Conservation (phyloP, 805 yeast genomes). For the Hyphopichia homilentoma region DNA sequence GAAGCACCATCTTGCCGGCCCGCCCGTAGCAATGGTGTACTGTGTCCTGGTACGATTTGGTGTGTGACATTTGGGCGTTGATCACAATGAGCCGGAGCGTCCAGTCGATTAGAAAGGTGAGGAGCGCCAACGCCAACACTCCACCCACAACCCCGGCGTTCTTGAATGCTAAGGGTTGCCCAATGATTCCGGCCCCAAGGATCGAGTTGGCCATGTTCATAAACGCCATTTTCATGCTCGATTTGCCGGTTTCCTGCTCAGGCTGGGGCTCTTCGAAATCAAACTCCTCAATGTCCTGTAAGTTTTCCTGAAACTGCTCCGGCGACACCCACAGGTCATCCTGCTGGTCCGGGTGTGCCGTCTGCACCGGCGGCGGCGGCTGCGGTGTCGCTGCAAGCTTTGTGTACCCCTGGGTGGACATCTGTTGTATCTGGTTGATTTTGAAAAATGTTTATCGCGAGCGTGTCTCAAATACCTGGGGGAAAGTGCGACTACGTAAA, state of each 20-base stretch:
- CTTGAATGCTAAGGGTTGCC: conserved; percentile 84
- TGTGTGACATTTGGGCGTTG: conserved; percentile 75
- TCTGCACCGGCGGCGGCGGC: background rate
- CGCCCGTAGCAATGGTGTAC: conserved; percentile 77
- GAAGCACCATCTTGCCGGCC: conserved; percentile 61
- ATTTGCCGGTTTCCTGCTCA: conserved; percentile 23
- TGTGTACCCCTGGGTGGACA: too few species aligned
- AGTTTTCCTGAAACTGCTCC: too few species aligned
- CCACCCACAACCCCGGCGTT: conserved; percentile 82
- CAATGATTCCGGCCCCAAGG: conserved; percentile 93
- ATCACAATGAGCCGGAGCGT: conserved; percentile 74
- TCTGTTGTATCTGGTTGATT: too few species aligned
- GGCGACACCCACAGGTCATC: too few species aligned
- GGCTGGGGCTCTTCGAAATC: too few species aligned
- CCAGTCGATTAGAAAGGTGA: conserved; percentile 83
- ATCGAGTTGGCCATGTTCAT: conserved; percentile 97
- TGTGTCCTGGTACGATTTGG: conserved; percentile 79
- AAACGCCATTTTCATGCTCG: conserved; percentile 75
- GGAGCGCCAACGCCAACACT: conserved; percentile 49
- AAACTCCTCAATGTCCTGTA: too few species aligned
- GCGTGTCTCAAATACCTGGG: too few species aligned
- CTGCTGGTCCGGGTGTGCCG: too few species aligned
- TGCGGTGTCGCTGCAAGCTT: too few species aligned
- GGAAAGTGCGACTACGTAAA: too few species aligned
- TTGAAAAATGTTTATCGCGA: too few species aligned